Evolutionary conservation across 1,284 basidiomycete genomes (phyloP).

Genomic region (Cryptococcus jaspeensis): DNA sequence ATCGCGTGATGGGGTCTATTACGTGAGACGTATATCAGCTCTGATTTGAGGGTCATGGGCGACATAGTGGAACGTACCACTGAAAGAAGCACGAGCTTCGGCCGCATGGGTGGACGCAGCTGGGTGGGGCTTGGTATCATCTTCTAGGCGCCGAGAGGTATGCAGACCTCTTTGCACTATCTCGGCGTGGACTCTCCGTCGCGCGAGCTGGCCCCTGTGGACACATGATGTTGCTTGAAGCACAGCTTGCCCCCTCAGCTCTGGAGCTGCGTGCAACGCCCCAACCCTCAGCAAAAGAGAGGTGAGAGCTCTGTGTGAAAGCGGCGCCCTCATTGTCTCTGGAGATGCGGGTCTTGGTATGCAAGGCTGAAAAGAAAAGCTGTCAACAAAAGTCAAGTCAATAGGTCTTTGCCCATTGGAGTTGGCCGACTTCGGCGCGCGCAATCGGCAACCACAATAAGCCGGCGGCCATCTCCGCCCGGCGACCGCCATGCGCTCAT

Average conservation of each 20-base stretch:
- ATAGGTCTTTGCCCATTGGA: background rate
- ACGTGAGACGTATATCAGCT: background rate
- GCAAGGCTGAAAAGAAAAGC: background rate
- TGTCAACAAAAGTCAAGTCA: background rate
- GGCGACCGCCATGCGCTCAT: background rate
- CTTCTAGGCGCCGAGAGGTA: too few species aligned
- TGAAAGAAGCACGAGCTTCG: slow-evolving; percentile 27
- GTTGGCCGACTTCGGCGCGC: background rate
- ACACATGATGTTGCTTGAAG: too few species aligned
- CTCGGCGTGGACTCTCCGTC: too few species aligned
- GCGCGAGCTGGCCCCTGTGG: too few species aligned
- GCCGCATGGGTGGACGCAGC: slow-evolving; percentile 10
- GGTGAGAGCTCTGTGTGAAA: too few species aligned
- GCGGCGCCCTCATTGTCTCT: too few species aligned
- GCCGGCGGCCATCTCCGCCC: background rate
- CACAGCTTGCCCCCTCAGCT: too few species aligned
- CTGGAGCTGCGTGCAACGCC: too few species aligned
- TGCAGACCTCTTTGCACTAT: too few species aligned
- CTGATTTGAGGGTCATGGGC: background rate
- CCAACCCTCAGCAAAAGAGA: too few species aligned
- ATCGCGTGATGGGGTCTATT: slow-evolving; percentile 57
- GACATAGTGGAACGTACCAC: slow-evolving; percentile 24
- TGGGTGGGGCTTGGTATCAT: background rate
- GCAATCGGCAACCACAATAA: slow-evolving; percentile 4
- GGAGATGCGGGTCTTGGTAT: background rate